These are phyloP conservation scores for Cadophora luteo-olivacea DNA, from an alignment of 2,329 filamentous ascomycete species.

Conservation along the genomic window DNA sequence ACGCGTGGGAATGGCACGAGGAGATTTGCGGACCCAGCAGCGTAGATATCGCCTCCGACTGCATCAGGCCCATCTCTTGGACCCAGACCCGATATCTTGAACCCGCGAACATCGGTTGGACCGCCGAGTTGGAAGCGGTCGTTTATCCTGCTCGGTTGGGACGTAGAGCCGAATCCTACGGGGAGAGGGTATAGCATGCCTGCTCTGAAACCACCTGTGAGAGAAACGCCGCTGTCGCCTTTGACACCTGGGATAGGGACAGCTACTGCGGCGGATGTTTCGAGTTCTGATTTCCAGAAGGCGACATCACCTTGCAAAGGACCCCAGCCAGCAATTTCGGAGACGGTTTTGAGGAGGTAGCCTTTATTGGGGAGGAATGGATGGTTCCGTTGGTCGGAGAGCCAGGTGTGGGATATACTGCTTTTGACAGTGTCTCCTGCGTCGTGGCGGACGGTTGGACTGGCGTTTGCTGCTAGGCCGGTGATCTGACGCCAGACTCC, in stretches of 20 bases:
- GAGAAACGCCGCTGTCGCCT: conserved; percentile 76
- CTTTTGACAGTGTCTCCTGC: conserved; percentile 93
- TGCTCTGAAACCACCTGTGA: conserved; percentile 81
- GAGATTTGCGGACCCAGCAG: conserved; percentile 85
- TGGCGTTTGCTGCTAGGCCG: conserved; percentile 75
- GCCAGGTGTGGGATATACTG: conserved; percentile 81
- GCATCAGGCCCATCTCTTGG: conserved; percentile 86
- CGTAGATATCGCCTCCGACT: conserved; percentile 90
- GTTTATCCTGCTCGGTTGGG: conserved; percentile 79
- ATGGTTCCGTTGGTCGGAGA: conserved; percentile 81
- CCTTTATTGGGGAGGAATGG: conserved; percentile 84
- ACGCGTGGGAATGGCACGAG: conserved; percentile 84
- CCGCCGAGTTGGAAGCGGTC: conserved; percentile 96
- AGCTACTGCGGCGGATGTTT: conserved; percentile 78
- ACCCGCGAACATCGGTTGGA: conserved; percentile 92
- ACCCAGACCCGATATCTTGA: conserved; percentile 87
- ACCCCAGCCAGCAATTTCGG: conserved; percentile 88
- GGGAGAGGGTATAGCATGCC: conserved; percentile 86
- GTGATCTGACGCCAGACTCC: conserved; percentile 90
- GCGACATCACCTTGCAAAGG: conserved; percentile 85
- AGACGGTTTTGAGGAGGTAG: conserved; percentile 77
- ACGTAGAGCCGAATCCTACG: conserved; percentile 58
- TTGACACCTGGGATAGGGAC: conserved; percentile 73
- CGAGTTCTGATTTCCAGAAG: conserved; percentile 92
- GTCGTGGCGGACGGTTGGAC: conserved; percentile 80